Evolutionary conservation across 2,329 filamentous ascomycete species (phyloP), one percentile per base, ranked within the genome.

Genomic region (Nigrospora oryzae): DNA sequence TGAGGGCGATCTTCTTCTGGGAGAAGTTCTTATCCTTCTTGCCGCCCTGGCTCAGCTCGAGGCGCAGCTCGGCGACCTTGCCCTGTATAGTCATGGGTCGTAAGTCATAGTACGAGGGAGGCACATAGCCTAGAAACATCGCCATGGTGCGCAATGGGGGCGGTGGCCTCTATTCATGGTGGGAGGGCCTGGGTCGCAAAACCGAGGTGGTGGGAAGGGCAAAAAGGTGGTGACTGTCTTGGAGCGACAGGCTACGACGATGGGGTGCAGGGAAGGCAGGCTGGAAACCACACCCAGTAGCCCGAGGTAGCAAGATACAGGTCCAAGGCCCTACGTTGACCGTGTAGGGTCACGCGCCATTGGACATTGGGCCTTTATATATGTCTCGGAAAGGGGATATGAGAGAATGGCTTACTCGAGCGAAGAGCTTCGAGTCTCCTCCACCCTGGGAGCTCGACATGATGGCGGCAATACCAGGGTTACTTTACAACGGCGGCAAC

Each of bases 341-440:
- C 23, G 2, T 28, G 23, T 28, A 10, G 5, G 23, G 10, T 28
- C 23, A 28, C 23, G 23, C 5, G 23, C 23, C 23, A 28, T 6
- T 28, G 23, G 23, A 28, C 23, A 7, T 28, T 28, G 23, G 23
- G 23, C 10, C 23, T 28, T 28, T 7, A 28, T 28, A 43, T 36
- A 46, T 45, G 46, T 43, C 40, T 40, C 34, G 42, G 39, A 37
- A 38, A 44, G 46, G 46, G 43, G 41, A 45, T 49, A 47, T 35
- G 45, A 49, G 34, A 49, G 45, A 36, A 50, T 49, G 46, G 67
- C 76, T 75, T 79, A 98, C 93, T 75, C 93, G 83, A 67, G 93
- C 91, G 75, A 98, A 98, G 72, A 98, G 84, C 81, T 96, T 97
- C 72, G 93, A 95, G 81, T 97, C 93, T 69, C 93, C 89, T 71